Base-by-base conservation (phyloP, 2,329 filamentous ascomycete species). In the Sordariomycetes sp. region DNA sequence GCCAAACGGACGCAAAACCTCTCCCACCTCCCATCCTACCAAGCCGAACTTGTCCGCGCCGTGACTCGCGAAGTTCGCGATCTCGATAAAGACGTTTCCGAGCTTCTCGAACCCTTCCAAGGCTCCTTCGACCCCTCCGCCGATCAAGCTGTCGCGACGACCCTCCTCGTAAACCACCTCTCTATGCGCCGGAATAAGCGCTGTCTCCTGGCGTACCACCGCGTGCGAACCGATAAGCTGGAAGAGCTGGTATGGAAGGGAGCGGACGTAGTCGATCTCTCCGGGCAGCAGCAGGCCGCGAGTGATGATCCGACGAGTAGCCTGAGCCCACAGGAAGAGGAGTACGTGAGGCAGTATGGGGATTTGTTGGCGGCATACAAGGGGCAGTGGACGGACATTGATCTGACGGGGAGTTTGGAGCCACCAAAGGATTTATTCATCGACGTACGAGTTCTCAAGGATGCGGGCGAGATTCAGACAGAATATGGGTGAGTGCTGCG, bases 381-480 rank as follows among this genome's bases (percentile, higher is more conserved):
- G 57, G 92, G 92, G 1, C 87, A 94, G 50, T 98, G 90, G 90
- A 96, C 90, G 15, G 92, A 98, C 54, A 83, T 98, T 45, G 92
- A 98, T 58, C 66, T 98, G 35, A 95, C 92, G 3, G 92, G 92
- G 21, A 92, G 84, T 50, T 65, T 98, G 52, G 87, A 94, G 52
- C 92, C 92, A 17, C 92, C 92, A n/a, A 77, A 78, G 47, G 92
- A 98, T 59, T 64, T 98, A 34, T 98, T 96, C 57, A 94, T 98
- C 48, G 92, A 98, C 57, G 92, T 98, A 23, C 72, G 92, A 30
- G 92, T 98, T 32, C 63, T 98, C 43, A 95, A 92, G 56, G 92
- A 98, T 64, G 92, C 90, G 2, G 92, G 93, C 5, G 92, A 98
- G 66, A 95, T 98, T 43, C 90, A 98, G 63, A 98, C 92, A 0